These are phyloP conservation scores for Trichoderma simmonsii DNA, from an alignment of 2,329 filamentous ascomycete species.

Conservation along the genomic window DNA sequence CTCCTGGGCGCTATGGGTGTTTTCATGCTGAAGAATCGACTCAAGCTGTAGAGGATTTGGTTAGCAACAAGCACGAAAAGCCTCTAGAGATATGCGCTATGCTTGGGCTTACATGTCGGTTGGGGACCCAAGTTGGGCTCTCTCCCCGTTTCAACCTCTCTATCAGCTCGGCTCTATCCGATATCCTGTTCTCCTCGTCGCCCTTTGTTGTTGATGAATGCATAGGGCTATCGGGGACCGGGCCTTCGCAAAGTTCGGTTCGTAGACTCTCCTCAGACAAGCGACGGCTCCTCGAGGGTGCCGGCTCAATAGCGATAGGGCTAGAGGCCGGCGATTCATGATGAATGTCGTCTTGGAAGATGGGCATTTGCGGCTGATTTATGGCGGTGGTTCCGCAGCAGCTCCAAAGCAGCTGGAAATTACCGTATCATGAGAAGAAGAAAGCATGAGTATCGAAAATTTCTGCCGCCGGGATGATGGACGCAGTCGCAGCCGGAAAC, in stretches of 20 bases:
- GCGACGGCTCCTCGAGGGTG: slow-evolving; percentile 26
- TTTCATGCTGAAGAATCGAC: slow-evolving; percentile 31
- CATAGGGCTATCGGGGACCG: slow-evolving; percentile 43
- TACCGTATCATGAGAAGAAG: slow-evolving; percentile 3
- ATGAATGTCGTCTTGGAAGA: slow-evolving; percentile 53
- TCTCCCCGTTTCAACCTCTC: slow-evolving; percentile 77
- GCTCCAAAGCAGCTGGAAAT: slow-evolving; percentile 7
- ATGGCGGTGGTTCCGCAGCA: slow-evolving; percentile 20
- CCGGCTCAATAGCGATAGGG: slow-evolving; percentile 20
- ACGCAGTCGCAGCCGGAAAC: slow-evolving; percentile 6
- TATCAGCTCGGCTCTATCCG: slow-evolving; percentile 75
- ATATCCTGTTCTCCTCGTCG: slow-evolving; percentile 36
- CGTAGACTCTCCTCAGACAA: slow-evolving; percentile 59
- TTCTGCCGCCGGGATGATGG: slow-evolving; percentile 7
- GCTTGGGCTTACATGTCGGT: slow-evolving; percentile 51
- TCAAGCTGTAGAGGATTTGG: slow-evolving; percentile 35
- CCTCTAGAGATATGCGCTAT: neutral
- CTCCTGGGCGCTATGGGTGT: slow-evolving; percentile 20
- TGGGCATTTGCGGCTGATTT: slow-evolving; percentile 48
- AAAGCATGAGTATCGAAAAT: neutral
- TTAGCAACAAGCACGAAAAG: neutral
- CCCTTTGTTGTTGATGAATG: slow-evolving; percentile 25
- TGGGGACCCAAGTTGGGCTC: slow-evolving; percentile 70
- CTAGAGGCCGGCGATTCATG: slow-evolving; percentile 29
- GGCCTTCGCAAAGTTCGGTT: slow-evolving; percentile 60